These are phyloP conservation scores for Fomitopsis pinicola DNA, from an alignment of 1,284 basidiomycete genomes.

Conservation along the genomic window DNA sequence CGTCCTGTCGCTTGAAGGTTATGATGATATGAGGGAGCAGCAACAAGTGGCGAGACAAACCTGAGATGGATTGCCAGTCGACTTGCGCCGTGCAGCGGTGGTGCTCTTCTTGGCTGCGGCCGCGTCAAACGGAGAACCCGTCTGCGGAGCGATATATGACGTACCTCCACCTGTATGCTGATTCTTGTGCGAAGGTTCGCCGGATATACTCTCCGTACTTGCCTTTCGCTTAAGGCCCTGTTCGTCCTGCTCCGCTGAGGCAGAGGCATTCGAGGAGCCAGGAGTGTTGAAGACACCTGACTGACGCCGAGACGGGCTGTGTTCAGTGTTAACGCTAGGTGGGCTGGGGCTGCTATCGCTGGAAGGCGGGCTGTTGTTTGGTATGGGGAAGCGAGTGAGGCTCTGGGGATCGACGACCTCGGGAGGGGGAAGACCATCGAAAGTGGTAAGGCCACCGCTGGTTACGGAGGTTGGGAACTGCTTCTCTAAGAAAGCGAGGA, in stretches of 20 bases:
- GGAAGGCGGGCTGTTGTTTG: slow-evolving; percentile 38
- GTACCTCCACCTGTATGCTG: slow-evolving; percentile 44
- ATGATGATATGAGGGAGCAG: not conserved
- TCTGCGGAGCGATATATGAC: slow-evolving; percentile 9
- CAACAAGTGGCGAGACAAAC: slow-evolving; percentile 15
- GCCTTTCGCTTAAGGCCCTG: slow-evolving; percentile 69
- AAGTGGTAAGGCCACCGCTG: slow-evolving; percentile 7
- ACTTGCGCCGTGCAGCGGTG: slow-evolving; percentile 35
- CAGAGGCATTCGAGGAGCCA: slow-evolving; percentile 3
- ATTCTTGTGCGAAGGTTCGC: slow-evolving; percentile 60
- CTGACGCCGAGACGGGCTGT: slow-evolving; percentile 28
- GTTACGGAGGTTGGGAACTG: slow-evolving; percentile 46
- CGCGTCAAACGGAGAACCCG: not conserved
- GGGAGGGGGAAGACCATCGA: slow-evolving; percentile 15
- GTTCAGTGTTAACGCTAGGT: slow-evolving; percentile 38
- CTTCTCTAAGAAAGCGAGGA: slow-evolving; percentile 71
- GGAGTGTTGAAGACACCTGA: slow-evolving; percentile 26
- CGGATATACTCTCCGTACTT: slow-evolving; percentile 47
- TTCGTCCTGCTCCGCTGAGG: slow-evolving; percentile 36
- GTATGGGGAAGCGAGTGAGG: slow-evolving; percentile 36
- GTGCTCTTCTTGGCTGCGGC: slow-evolving; percentile 23
- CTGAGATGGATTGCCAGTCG: slow-evolving; percentile 33
- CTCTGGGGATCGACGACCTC: slow-evolving; percentile 56
- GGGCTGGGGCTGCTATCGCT: slow-evolving; percentile 75
- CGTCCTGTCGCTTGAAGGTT: slow-evolving; percentile 44